A percentile compares a stretch with the other conserved stretches of the same genome.
Conservation (phyloP, 495 filamentous ascomycete species). For the Aspergillus nidulans region DNA sequence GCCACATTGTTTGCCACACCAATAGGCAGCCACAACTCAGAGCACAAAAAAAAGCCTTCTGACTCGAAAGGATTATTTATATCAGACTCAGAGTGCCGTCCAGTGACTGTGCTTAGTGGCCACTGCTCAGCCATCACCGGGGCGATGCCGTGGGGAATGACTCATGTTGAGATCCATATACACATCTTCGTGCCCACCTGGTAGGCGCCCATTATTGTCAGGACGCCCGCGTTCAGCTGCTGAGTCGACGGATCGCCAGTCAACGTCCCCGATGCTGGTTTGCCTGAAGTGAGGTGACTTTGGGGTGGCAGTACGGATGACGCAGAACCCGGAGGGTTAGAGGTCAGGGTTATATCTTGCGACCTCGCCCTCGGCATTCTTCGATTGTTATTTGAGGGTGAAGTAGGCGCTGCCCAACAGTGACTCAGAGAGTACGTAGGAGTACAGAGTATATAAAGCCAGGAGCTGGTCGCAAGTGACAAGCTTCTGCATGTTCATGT, state of each 20-base stretch:
- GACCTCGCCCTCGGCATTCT: background rate
- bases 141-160: constrained; percentile 7
- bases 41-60: background rate
- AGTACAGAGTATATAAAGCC: background rate
- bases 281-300: background rate
- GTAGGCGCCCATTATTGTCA: constrained; percentile 10
- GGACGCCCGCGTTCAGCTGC: constrained; percentile 4
- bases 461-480: background rate
- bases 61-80: background rate
- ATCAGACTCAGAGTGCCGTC: background rate
- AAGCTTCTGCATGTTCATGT: background rate
- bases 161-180: constrained; percentile 1
- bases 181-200: background rate
- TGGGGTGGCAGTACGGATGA: constrained; percentile 12
- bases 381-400: background rate
- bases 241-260: constrained; percentile 6
- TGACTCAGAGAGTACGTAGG: constrained; percentile 10
- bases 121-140: constrained; percentile 4
- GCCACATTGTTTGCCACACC: constrained; percentile 12
- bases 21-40: constrained; percentile 9
- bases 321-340: constrained; percentile 1
- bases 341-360: constrained; percentile 7
- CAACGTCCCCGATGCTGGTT: background rate
- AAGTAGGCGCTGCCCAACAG: constrained; percentile 14
- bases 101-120: no score